Evolutionary conservation across 306 rosid genomes (phyloP).

Genomic region (Chamaecrista fasciculata): DNA sequence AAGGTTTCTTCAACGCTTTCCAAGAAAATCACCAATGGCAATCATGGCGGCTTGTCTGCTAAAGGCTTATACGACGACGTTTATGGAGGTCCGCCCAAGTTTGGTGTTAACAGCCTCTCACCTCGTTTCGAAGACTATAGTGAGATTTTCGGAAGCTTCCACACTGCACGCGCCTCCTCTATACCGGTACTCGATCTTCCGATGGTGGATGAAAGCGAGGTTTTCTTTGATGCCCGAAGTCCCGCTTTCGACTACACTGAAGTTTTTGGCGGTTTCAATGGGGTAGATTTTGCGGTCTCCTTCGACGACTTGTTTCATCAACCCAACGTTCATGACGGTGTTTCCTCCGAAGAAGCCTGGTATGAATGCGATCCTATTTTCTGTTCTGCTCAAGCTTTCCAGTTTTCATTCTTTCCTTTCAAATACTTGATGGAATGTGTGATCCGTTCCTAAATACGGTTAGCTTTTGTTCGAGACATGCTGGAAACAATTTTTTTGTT

Average conservation of each 20-base stretch:
- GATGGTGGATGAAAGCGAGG: slow-evolving; percentile 56
- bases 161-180: slow-evolving; percentile 71
- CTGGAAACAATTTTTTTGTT: slow-evolving; percentile 12
- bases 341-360: slow-evolving; percentile 75
- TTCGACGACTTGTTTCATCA: slow-evolving; percentile 61
- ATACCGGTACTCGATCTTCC: slow-evolving; percentile 93
- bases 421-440: slow-evolving; percentile 26
- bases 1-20: slow-evolving; percentile 46
- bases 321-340: slow-evolving; percentile 27
- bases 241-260: slow-evolving; percentile 68
- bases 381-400: slow-evolving; percentile 7
- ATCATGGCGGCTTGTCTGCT: slow-evolving; percentile 34
- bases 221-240: slow-evolving; percentile 59
- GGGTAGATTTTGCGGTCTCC: slow-evolving; percentile 59
- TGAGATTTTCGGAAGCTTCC: slow-evolving; percentile 82
- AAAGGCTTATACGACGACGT: slow-evolving; percentile 75
- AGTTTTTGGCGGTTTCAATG: slow-evolving; percentile 63
- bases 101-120: slow-evolving; percentile 60
- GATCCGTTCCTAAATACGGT: slow-evolving; percentile 19
- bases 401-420: slow-evolving; percentile 22
- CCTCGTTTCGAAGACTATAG: slow-evolving; percentile 91
- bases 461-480: background rate
- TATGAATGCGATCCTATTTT: slow-evolving; percentile 36
- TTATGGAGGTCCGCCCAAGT: slow-evolving; percentile 78
- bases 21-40: slow-evolving; percentile 49